These are phyloP conservation scores for Tuber magnatum DNA, from an alignment of 495 filamentous ascomycete species.

Conservation along the genomic window DNA sequence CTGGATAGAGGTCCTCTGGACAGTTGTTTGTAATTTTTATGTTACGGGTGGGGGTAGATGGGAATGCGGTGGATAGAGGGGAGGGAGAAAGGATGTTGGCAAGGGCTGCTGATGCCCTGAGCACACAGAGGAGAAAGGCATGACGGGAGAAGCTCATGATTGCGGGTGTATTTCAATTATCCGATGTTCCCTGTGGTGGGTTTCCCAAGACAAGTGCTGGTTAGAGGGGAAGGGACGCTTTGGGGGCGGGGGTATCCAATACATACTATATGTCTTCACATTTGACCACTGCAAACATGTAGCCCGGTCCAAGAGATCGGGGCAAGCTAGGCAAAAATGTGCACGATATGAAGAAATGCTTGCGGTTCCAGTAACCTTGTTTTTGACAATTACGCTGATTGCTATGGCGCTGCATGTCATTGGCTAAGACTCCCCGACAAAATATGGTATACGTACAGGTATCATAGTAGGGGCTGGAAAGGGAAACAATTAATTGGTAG, in stretches of 20 bases:
- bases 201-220: not conserved
- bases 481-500: not conserved
- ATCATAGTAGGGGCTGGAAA: not conserved
- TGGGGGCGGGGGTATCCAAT: not conserved
- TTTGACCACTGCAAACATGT: not conserved
- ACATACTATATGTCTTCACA: not conserved
- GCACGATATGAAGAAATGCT: not conserved
- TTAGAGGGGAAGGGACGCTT: not conserved
- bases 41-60: constrained; percentile 41
- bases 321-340: not conserved
- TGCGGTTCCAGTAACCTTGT: not conserved
- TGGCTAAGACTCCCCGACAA: not conserved
- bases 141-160: not conserved
- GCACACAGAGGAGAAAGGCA: not conserved
- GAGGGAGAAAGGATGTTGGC: not conserved
- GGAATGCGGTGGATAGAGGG: constrained; percentile 35
- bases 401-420: not conserved
- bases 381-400: not conserved
- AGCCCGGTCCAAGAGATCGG: not conserved
- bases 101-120: not conserved
- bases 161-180: not conserved
- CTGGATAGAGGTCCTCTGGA: constrained; percentile 61
- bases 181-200: not conserved
- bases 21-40: constrained; percentile 61
- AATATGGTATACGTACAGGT: not conserved